A percentile compares a stretch with the other conserved stretches of the same genome.
These are phyloP conservation scores for Hanseniaspora meyeri DNA, from an alignment of 805 yeast genomes.

Conservation along the genomic window DNA sequence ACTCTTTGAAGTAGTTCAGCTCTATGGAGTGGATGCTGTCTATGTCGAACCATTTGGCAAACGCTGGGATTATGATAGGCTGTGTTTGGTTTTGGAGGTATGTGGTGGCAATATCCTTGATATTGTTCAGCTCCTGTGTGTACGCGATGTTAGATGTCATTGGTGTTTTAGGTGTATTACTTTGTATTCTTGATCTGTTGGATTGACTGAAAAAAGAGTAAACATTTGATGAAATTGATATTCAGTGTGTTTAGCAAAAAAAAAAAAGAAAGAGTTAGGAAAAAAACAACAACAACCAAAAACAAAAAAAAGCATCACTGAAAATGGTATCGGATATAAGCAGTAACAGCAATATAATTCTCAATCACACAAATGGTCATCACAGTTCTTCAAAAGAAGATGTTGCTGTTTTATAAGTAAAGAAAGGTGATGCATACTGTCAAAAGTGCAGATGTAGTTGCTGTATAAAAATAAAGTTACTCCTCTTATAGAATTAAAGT, in stretches of 20 bases:
- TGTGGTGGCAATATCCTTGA: slow-evolving; percentile 27
- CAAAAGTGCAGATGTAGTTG: too few species aligned
- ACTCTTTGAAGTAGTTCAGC: slow-evolving; percentile 75
- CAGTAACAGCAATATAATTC: too few species aligned
- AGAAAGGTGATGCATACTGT: too few species aligned
- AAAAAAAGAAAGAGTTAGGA: neutral
- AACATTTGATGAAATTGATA: too few species aligned
- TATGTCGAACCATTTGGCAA: slow-evolving; percentile 75
- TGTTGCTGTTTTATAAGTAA: too few species aligned
- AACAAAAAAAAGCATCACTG: neutral
- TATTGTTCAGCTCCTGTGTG: slow-evolving; percentile 27
- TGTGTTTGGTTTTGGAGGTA: slow-evolving; percentile 51
- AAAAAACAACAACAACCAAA: neutral
- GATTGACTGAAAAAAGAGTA: too few species aligned
- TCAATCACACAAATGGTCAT: too few species aligned
- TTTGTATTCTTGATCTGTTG: too few species aligned
- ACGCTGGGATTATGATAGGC: slow-evolving; percentile 75
- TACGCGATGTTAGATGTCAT: slow-evolving; percentile 20
- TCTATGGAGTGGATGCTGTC: slow-evolving; percentile 64
- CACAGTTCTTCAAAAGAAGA: too few species aligned
- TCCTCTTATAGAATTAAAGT: too few species aligned
- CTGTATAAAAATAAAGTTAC: too few species aligned
- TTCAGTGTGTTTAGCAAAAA: too few species aligned
- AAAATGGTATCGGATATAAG: neutral
- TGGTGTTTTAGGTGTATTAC: slow-evolving; percentile 16